These are phyloP conservation scores for Phaeolepiota aurea DNA, from an alignment of 768 basidiomycete species.

Conservation along the genomic window DNA sequence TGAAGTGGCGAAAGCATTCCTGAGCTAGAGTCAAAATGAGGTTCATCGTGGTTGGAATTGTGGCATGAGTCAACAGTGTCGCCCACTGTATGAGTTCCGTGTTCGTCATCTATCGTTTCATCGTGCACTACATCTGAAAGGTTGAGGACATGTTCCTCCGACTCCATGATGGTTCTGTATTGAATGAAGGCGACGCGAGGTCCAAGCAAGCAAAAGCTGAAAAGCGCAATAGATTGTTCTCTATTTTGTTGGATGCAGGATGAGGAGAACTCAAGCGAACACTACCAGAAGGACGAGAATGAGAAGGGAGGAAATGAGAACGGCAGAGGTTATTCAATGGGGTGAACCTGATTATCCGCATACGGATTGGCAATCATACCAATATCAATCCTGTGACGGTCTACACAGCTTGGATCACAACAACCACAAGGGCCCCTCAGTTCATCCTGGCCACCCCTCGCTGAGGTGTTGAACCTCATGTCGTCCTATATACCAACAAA, in stretches of 20 bases:
- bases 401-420: too few relatives aligned
- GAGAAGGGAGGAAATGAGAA: too few relatives aligned
- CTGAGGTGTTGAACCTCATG: neutral
- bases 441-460: neutral
- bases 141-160: constrained; percentile 61
- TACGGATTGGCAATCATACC: neutral
- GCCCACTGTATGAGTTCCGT: constrained; percentile 18
- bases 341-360: neutral
- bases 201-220: too few relatives aligned
- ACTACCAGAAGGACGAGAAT: too few relatives aligned
- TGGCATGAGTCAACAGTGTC: constrained; percentile 18
- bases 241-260: too few relatives aligned
- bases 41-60: constrained; percentile 11
- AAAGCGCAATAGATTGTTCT: too few relatives aligned
- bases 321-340: too few relatives aligned
- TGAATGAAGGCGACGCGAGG: neutral
- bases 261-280: too few relatives aligned
- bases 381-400: neutral
- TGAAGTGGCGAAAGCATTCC: constrained; percentile 30
- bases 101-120: constrained; percentile 59
- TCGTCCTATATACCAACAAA: constrained; percentile 21
- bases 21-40: constrained; percentile 25
- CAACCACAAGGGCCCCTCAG: neutral
- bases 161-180: constrained; percentile 38
- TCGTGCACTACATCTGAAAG: constrained; percentile 84